Conservation (phyloP, 306 rosid species). For the Fragaria nilgerrensis region DNA sequence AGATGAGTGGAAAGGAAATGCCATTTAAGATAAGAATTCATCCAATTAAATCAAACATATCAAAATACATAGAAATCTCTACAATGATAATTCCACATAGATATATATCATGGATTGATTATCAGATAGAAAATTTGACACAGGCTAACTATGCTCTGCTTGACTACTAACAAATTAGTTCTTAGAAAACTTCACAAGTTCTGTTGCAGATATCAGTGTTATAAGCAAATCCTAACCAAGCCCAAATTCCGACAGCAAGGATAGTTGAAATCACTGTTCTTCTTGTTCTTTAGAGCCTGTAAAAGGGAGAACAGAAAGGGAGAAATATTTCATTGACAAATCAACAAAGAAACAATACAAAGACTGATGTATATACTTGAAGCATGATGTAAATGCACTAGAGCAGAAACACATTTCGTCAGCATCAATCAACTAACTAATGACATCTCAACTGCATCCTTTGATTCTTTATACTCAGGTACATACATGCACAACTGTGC, state of each 20-base stretch:
- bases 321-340: background rate
- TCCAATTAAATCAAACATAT: too few species aligned
- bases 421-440: background rate
- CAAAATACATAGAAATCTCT: too few species aligned
- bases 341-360: background rate
- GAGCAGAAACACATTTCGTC: background rate
- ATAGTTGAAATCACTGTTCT: constrained; percentile 48
- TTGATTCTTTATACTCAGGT: background rate
- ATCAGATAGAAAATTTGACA: too few species aligned
- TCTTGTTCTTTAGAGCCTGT: constrained; percentile 58
- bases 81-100: too few species aligned
- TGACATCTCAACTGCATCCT: background rate
- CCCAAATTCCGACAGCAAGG: constrained; percentile 61
- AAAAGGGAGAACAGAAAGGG: background rate
- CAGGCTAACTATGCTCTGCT: too few species aligned
- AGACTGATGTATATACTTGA: background rate
- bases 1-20: too few species aligned
- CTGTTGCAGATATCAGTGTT: too few species aligned
- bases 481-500: background rate
- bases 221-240: constrained; percentile 55
- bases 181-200: too few species aligned
- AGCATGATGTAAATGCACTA: background rate
- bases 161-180: too few species aligned
- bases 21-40: too few species aligned
- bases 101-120: too few species aligned